phyloP scores from a whole-genome alignment of 2,329 filamentous ascomycete genomes.

The Sclerotinia borealis region DNA sequence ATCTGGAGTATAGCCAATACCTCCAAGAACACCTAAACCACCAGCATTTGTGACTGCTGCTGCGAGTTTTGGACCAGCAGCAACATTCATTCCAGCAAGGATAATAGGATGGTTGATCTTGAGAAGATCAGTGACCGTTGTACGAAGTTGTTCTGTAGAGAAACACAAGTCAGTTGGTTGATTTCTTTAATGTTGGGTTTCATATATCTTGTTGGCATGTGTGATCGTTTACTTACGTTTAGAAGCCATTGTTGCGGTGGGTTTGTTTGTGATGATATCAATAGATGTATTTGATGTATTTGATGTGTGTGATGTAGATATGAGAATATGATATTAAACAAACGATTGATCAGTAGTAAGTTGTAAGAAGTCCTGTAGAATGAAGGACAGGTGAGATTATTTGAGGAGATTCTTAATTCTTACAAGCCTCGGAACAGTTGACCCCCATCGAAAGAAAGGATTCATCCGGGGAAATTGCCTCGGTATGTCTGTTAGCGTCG shows the following conservation, averaged over 20 bases:
- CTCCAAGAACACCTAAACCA: conserved; percentile 92
- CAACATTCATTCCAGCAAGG: conserved; percentile 98
- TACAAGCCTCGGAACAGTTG: background rate
- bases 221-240: conserved; percentile 58
- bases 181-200: background rate
- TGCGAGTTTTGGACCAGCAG: conserved; percentile 90
- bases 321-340: conserved; percentile 6
- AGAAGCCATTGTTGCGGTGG: conserved; percentile 58
- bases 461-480: conserved; percentile 25
- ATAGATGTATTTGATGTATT: background rate
- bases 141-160: conserved; percentile 73
- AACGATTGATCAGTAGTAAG: background rate
- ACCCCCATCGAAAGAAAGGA: background rate
- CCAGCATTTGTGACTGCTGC: conserved; percentile 96
- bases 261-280: conserved; percentile 5
- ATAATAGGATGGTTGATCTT: conserved; percentile 96
- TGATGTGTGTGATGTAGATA: background rate
- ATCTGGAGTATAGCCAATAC: conserved; percentile 91
- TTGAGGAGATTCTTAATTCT: conserved; percentile 8
- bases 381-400: conserved; percentile 1
- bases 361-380: conserved; percentile 7
- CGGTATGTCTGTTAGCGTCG: conserved; percentile 18
- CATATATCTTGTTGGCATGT: conserved; percentile 21
- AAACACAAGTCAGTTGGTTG: conserved; percentile 20
- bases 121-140: conserved; percentile 88